phyloP scores from a whole-genome alignment of 176 grass and related monocot genomes.

The Phragmites australis region DNA sequence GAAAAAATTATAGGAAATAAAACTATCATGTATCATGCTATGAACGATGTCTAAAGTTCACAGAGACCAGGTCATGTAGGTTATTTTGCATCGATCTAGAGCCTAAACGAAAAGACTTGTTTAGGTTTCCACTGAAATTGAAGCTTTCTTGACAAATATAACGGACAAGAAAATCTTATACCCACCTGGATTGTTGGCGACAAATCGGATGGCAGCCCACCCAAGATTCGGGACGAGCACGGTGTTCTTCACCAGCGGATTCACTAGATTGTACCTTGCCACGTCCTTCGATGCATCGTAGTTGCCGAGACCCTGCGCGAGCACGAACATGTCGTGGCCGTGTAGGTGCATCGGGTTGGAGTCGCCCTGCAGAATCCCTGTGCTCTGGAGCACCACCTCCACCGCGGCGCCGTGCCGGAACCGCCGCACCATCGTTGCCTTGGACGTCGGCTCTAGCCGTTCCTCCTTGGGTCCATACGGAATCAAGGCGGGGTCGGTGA shows the following conservation, averaged over 20 bases:
- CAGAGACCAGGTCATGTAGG: too few species aligned
- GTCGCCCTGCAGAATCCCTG: slow-evolving; percentile 33
- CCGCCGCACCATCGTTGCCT: background rate
- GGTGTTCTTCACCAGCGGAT: slow-evolving; percentile 41
- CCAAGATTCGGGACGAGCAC: slow-evolving; percentile 42
- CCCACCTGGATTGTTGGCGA: slow-evolving; percentile 40
- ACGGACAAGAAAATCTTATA: background rate
- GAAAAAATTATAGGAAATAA: too few species aligned
- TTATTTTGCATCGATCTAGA: too few species aligned
- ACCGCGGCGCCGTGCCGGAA: background rate
- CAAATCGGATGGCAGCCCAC: slow-evolving; percentile 45
- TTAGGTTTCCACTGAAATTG: too few species aligned
- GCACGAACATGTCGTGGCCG: slow-evolving; percentile 52
- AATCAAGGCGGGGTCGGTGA: background rate
- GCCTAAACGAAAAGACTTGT: too few species aligned
- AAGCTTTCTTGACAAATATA: too few species aligned
- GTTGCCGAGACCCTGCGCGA: slow-evolving; percentile 45
- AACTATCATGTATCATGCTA: too few species aligned
- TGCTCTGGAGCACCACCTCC: slow-evolving; percentile 49
- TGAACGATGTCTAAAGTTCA: too few species aligned
- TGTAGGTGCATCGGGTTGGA: slow-evolving; percentile 59
- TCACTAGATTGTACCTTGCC: slow-evolving; percentile 27
- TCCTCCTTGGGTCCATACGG: background rate
- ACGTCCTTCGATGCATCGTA: slow-evolving; percentile 42
- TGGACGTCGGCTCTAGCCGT: background rate